These are phyloP conservation scores for Trebouxia gelatinosa DNA, from an alignment of 163 green algal genomes.

Conservation along the genomic window DNA sequence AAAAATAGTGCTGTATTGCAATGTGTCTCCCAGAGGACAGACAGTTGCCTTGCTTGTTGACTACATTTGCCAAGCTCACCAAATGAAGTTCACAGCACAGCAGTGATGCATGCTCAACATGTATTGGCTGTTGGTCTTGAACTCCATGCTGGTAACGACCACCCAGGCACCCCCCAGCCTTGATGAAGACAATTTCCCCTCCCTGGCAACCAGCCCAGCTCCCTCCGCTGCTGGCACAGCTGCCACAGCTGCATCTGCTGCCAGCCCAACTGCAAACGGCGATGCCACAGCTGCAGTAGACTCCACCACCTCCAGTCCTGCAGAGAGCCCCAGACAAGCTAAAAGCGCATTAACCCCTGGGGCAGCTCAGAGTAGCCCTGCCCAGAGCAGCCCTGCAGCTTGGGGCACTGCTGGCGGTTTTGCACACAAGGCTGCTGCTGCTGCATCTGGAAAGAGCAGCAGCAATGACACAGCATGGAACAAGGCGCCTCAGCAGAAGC, in stretches of 20 bases:
- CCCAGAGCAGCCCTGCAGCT: conserved; percentile 12
- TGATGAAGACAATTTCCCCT: conserved; percentile 38
- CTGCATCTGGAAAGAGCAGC: conserved; percentile 14
- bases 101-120: background rate
- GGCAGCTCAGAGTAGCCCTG: background rate
- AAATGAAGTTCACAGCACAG: too few species aligned
- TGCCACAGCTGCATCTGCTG: background rate
- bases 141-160: too few species aligned
- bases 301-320: background rate
- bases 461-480: background rate
- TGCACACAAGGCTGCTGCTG: background rate
- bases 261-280: background rate
- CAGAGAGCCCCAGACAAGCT: background rate
- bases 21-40: background rate
- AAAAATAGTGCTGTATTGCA: background rate
- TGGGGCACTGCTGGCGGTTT: background rate
- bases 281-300: background rate
- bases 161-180: conserved; percentile 21
- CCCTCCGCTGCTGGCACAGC: background rate
- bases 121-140: too few species aligned
- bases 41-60: background rate
- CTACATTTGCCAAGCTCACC: too few species aligned
- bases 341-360: background rate
- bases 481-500: background rate
- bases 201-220: conserved; percentile 1